A percentile compares a stretch with the other conserved stretches of the same genome.
Evolutionary conservation across 1,284 basidiomycete genomes (phyloP).

Genomic region (Malassezia pachydermatis): DNA sequence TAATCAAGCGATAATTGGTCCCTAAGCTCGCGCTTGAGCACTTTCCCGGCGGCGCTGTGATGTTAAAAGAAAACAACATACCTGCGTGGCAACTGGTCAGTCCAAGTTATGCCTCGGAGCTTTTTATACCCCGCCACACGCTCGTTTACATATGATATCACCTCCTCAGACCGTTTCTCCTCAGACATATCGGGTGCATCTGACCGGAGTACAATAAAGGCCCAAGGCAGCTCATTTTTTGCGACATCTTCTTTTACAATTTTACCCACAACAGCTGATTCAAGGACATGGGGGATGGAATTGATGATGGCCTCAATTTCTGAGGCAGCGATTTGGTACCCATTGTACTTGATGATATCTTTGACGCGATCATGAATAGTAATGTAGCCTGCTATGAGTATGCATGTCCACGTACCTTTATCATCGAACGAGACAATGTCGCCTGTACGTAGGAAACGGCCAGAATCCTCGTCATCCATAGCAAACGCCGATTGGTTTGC

Average conservation of each 20-base stretch:
- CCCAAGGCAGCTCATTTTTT: constrained; percentile 34
- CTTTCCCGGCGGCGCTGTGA: constrained; percentile 35
- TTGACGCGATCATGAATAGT: constrained; percentile 41
- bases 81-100: constrained; percentile 30
- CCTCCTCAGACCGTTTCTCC: constrained; percentile 15
- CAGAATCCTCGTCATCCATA: constrained; percentile 16
- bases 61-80: background rate
- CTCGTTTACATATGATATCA: constrained; percentile 31
- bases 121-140: constrained; percentile 43
- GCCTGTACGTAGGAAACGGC: constrained; percentile 35
- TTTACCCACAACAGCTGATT: constrained; percentile 13
- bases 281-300: constrained; percentile 2
- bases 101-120: constrained; percentile 34
- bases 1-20: no score
- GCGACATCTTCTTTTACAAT: background rate
- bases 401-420: constrained; percentile 12
- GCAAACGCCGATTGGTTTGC: constrained; percentile 34
- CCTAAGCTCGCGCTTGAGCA: constrained; percentile 37
- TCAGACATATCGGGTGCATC: constrained; percentile 10
- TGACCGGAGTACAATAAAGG: constrained; percentile 21
- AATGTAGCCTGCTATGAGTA: constrained; percentile 24
- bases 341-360: constrained; percentile 47
- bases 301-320: constrained; percentile 34
- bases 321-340: constrained; percentile 43
- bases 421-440: constrained; percentile 38